phyloP scores from a whole-genome alignment of 2,329 filamentous ascomycete species.

The Epichloe aotearoae region DNA sequence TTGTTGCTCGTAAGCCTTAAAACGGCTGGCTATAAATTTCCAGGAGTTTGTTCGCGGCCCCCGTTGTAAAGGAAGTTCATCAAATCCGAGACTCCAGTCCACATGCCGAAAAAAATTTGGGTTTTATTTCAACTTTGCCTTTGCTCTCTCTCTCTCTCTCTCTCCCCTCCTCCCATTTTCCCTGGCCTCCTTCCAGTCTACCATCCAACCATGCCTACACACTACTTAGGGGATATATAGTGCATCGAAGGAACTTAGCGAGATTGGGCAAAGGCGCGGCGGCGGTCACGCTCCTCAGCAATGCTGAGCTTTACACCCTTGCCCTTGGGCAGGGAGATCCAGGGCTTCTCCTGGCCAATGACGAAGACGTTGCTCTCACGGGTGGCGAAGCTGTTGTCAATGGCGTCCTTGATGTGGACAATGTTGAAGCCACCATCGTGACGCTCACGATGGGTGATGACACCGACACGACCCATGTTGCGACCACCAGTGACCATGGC shows the following conservation, averaged over 20 bases:
- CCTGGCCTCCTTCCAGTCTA: slow-evolving; percentile 10
- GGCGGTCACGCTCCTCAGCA: slow-evolving; percentile 97
- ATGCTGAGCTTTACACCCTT: slow-evolving; percentile 99
- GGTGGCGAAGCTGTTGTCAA: slow-evolving; percentile 99
- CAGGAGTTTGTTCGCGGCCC: slow-evolving; percentile 16
- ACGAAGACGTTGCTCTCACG: slow-evolving; percentile 99
- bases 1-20: slow-evolving; percentile 24
- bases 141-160: too few species aligned
- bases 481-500: slow-evolving; percentile 99
- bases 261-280: slow-evolving; percentile 52
- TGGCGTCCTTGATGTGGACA: slow-evolving; percentile 98
- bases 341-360: slow-evolving; percentile 97
- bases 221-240: slow-evolving; percentile 5
- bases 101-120: slow-evolving; percentile 17
- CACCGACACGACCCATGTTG: slow-evolving; percentile 99
- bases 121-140: background rate
- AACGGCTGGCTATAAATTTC: slow-evolving; percentile 18
- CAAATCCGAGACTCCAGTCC: slow-evolving; percentile 28
- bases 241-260: slow-evolving; percentile 27
- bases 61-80: slow-evolving; percentile 20
- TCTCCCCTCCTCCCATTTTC: background rate
- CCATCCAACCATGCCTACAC: slow-evolving; percentile 4
- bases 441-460: slow-evolving; percentile 99
- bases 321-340: slow-evolving; percentile 98
- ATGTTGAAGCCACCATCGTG: slow-evolving; percentile 99